Evolutionary conservation across 139 green algal genomes (phyloP), one percentile per base, ranked within the genome.

Genomic region (Coelastrella sp.): DNA sequence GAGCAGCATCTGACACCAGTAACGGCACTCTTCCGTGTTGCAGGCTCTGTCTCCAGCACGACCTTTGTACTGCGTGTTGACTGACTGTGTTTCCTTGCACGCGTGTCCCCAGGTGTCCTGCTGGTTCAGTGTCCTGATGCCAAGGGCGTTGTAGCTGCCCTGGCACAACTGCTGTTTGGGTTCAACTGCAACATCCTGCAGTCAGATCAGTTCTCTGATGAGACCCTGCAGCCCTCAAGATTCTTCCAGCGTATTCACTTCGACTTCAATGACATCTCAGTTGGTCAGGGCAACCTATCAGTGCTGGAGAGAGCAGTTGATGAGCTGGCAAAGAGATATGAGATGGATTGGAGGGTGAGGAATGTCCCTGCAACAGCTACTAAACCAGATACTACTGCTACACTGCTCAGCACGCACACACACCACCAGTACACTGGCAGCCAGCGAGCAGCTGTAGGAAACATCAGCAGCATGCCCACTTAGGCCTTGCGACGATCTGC

Each of bases 141-240:
- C 23, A 90, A 90, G 73, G 85, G 85, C 6, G 85, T 90, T 3
- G 85, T 90, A 7, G 85, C 85, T 19, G 13, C 85, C 19, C 74
- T 92, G 3, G 89, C 77, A 0, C 80, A 94, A 90, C 92, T 97
- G 60, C 92, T 97, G 47, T 97, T 95, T 80, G 96, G 95, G 56
- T 94, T 97, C 83, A 94, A 94, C 83, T 97, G 95, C 93, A 98
- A 98, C 91, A 96, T 98, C 22, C 23, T 96, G 22, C 74, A 89
- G 71, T 81, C 79, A 17, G 95, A 96, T 60, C 95, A 97, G 91
- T 96, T 95, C 82, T 91, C 90, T 1, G 94, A 91, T 56, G 87
- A 87, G 17, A 83, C 66, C 7, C 5, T 73, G 10, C 7, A 61
- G 11, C 61, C 56, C 3, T 47, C 57, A 7, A 78, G 87, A 10